These are phyloP conservation scores for Gilbertella persicaria DNA, from an alignment of 371 early-diverging fungal species.

Conservation along the genomic window DNA sequence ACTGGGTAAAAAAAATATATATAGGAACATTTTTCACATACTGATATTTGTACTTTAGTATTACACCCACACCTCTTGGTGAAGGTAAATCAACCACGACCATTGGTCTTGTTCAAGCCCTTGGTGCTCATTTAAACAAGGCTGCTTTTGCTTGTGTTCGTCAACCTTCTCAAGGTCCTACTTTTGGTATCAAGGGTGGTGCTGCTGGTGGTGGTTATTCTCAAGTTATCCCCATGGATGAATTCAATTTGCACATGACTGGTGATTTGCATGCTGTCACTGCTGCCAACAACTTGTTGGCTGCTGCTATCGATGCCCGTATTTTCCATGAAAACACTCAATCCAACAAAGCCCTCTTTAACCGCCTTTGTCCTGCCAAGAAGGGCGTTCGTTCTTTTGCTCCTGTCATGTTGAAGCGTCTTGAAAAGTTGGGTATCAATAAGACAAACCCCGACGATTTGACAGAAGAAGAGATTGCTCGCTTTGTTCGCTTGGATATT, in stretches of 20 bases:
- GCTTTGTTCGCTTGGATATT: slow-evolving; percentile 90
- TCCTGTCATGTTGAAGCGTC: slow-evolving; percentile 82
- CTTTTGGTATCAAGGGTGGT: slow-evolving; percentile 98
- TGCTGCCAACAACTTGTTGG: slow-evolving; percentile 94
- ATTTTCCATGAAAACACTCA: slow-evolving; percentile 96
- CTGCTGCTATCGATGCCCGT: slow-evolving; percentile 97
- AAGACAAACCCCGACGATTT: slow-evolving; percentile 79
- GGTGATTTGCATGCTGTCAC: slow-evolving; percentile 98
- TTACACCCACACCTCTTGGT: slow-evolving; percentile 97
- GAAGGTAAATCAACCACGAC: slow-evolving; percentile 98
- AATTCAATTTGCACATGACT: slow-evolving; percentile 97
- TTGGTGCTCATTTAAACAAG: slow-evolving; percentile 90
- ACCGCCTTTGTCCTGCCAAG: slow-evolving; percentile 85
- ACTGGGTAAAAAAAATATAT: slow-evolving; percentile 66
- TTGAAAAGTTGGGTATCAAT: slow-evolving; percentile 81
- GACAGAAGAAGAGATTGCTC: slow-evolving; percentile 74
- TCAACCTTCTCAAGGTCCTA: slow-evolving; percentile 97
- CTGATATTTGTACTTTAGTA: slow-evolving; percentile 43
- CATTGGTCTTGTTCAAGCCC: slow-evolving; percentile 91
- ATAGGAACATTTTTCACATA: background rate
- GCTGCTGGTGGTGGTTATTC: slow-evolving; percentile 98
- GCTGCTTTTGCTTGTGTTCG: slow-evolving; percentile 94
- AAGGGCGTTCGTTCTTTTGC: slow-evolving; percentile 84
- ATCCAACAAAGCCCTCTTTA: slow-evolving; percentile 83
- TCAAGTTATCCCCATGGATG: slow-evolving; percentile 98